These are phyloP conservation scores for Cruciata laevipes DNA, from an alignment of 257 asterid genomes.

Conservation along the genomic window DNA sequence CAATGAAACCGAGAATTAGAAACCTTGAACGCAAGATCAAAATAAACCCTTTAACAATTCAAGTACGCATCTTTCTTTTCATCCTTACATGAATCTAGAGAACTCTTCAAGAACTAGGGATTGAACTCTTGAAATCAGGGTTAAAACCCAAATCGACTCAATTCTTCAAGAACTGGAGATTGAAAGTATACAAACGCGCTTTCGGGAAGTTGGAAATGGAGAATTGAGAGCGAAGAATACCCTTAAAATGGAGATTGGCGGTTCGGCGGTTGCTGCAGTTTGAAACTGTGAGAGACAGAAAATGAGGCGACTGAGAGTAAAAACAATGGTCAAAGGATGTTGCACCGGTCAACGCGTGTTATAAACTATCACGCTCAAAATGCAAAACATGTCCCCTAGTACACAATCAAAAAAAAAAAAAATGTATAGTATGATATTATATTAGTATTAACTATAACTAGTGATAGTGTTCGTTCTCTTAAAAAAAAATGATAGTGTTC, in stretches of 20 bases:
- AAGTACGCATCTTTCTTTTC: neutral
- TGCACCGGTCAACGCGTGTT: too few relatives aligned
- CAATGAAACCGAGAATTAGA: neutral
- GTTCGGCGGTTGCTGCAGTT: neutral
- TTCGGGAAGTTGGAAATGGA: neutral
- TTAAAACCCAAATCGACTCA: neutral
- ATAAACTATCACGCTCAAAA: too few relatives aligned
- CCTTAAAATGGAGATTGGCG: conserved; percentile 5
- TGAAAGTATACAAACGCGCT: neutral
- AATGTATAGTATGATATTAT: too few relatives aligned
- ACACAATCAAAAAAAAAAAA: too few relatives aligned
- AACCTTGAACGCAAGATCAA: neutral
- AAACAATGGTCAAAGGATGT: neutral
- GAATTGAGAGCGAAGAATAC: neutral
- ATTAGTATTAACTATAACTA: too few relatives aligned
- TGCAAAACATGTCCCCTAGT: too few relatives aligned
- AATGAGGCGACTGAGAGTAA: neutral
- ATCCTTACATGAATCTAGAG: too few relatives aligned
- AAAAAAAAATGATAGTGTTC: too few relatives aligned
- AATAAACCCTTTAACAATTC: neutral
- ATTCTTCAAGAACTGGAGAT: conserved; percentile 1
- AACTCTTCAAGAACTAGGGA: too few relatives aligned
- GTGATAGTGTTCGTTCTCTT: too few relatives aligned
- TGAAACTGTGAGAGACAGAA: conserved; percentile 5
- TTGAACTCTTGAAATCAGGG: neutral